Evolutionary conservation across 2,329 filamentous ascomycete species (phyloP), one percentile per base, ranked within the genome.

Genomic region (Hypoxylon sp.): DNA sequence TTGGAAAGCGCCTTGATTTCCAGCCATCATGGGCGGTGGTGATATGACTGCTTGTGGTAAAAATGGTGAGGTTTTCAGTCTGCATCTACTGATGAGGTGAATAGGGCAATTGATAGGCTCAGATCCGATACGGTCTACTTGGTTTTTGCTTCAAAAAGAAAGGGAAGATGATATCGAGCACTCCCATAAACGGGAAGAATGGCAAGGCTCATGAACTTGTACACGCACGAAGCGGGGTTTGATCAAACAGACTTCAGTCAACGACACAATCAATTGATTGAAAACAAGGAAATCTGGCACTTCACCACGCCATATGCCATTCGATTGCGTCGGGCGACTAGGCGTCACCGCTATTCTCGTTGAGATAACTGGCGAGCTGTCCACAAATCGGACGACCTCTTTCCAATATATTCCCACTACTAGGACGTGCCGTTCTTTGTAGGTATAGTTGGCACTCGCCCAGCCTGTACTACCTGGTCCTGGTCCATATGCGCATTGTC

Each of bases 321-420:
- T 10, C 11, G 24, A 48, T 17, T 6, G 48, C 26, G 10, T 5
- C 41, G 50, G 17, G 1, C 37, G 48, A 7, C 46, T 54, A 50
- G 64, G 64, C 57, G 32, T 59, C 57, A 56, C 64, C 54, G 61
- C 46, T 30, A 44, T 37, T 58, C 28, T 13, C 4, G 39, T 52
- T 46, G n/a, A 20, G 24, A 41, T 8, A 49, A 48, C 15, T 46
- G 30, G 49, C 43, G 3, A 8, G 28, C 54, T 13, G 32, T 11
- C 17, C 2, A 24, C 44, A 28, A 22, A 17, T 26, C 34, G 19
- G 34, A 22, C 20, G 24, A 6, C 41, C 8, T 37, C 22, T 19
- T n/a, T 30, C 49, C 44, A 24, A 37, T 20, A 39, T 15, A 43
- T 53, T 10, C 50, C 48, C 56, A 26, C 46, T 46, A 44, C n/a